Percentiles rank a stretch among this genome's conserved stretches.
Conservation (phyloP, 2,329 filamentous ascomycete genomes). For the Microcyclospora pomicola region DNA sequence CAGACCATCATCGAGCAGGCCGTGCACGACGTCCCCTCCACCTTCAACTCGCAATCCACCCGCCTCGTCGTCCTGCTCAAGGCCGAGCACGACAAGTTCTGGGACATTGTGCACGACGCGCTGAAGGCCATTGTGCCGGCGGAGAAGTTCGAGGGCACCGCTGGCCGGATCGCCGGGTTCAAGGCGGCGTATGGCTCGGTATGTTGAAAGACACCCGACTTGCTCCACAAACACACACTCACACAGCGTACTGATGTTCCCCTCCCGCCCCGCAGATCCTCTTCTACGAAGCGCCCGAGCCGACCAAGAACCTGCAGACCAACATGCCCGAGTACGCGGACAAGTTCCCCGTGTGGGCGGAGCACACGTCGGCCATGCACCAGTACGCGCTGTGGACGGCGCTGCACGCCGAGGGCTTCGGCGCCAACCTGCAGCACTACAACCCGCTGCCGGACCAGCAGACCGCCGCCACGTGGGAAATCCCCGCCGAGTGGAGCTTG, state of each 20-base stretch:
- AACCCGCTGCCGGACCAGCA: slow-evolving; percentile 70
- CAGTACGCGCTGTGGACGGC: slow-evolving; percentile 71
- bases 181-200: slow-evolving; percentile 62
- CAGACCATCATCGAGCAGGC: slow-evolving; percentile 46
- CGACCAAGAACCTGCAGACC: slow-evolving; percentile 51
- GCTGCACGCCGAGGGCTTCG: slow-evolving; percentile 70
- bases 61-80: slow-evolving; percentile 67
- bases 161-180: slow-evolving; percentile 43
- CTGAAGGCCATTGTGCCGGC: slow-evolving; percentile 56
- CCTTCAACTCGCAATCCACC: slow-evolving; percentile 82
- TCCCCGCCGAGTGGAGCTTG: slow-evolving; percentile 62
- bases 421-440: slow-evolving; percentile 87
- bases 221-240: neutral
- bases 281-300: slow-evolving; percentile 69
- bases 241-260: neutral
- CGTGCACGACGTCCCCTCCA: slow-evolving; percentile 57
- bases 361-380: slow-evolving; percentile 68
- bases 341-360: slow-evolving; percentile 61
- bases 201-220: slow-evolving; percentile 21
- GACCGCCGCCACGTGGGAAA: slow-evolving; percentile 53
- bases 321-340: slow-evolving; percentile 63
- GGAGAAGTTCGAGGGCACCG: slow-evolving; percentile 45
- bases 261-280: slow-evolving; percentile 40
- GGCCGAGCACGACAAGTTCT: slow-evolving; percentile 74
- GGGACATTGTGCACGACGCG: slow-evolving; percentile 55